Base-by-base conservation (phyloP, 1,284 basidiomycete species). In the Boletus mariae region DNA sequence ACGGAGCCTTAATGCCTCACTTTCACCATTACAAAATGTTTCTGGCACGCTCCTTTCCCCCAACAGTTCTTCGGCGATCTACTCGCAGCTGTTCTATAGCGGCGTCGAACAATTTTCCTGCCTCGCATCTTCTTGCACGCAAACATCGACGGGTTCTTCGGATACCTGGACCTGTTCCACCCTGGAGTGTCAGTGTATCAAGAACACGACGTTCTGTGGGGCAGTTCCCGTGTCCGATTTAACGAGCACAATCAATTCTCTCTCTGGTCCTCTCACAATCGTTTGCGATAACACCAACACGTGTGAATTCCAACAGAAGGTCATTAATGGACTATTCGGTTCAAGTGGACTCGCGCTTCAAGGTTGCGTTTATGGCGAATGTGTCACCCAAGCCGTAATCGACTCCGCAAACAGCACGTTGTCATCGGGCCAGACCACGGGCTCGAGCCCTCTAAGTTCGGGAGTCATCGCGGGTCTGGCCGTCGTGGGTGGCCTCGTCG, bases 381-480 rank as follows among this genome's bases (percentile, higher is more conserved):
- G 93, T 66, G 84, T 95, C 15, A 71, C 80, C 8, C 90, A 94
- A 67, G 80, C 76, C 52, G 84, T 90, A 26, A 84, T 95, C 51
- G 85, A 92, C 64, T 73, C 69, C 2, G 59, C 69, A 3, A 72
- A 75, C 4, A 63, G 70, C 29, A 65, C 72, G 0, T 62, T 72
- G 0, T 50, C 62, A 1, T 54, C 68, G 1, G 52, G 59, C 7
- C 61, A 58, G 44, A 51, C 50, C 4, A 53, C 61, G 5, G 64
- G 66, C 13, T 71, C 75, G 2, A 73, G 67, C 25, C 66, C 71
- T 25, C 80, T 95, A 3, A 80, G 83, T 51, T 79, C 83, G 1
- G 92, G 93, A 2, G 92, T 95, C 15, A 92, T 95, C 54, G 92
- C 88, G 32, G 93, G 93, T 13, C 72, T 96, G 17, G 91, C 85